These are phyloP conservation scores for Phytophthora fragariae DNA, from an alignment of 352 stramenopile species.

Conservation along the genomic window DNA sequence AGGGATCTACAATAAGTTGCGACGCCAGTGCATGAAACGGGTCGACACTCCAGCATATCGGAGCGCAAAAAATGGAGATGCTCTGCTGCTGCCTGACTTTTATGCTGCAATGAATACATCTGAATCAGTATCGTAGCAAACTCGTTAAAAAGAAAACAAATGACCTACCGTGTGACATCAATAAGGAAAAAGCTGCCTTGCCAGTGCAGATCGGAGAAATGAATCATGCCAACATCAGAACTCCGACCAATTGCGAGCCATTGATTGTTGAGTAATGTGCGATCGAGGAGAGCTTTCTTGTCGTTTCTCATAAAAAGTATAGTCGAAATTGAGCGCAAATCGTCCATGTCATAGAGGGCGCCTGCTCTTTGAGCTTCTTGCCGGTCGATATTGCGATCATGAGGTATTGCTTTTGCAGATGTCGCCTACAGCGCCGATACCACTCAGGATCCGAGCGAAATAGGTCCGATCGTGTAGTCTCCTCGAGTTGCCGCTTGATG, in stretches of 20 bases:
- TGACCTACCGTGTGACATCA: background rate
- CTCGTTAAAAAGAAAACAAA: no score
- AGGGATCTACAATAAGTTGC: conserved; percentile 1
- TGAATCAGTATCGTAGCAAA: no score
- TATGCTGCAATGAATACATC: no score
- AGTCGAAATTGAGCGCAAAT: conserved; percentile 11
- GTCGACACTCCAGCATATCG: conserved; percentile 13
- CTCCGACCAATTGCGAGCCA: conserved; percentile 11
- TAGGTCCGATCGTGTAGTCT: background rate
- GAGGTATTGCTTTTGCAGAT: conserved; percentile 19
- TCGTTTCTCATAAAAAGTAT: conserved; percentile 17
- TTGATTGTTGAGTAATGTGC: conserved; percentile 13
- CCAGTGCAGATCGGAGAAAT: conserved; percentile 5
- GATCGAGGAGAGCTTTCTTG: conserved; percentile 14
- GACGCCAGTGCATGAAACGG: conserved; percentile 2
- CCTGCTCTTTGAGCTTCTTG: no score
- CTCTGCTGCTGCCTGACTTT: background rate
- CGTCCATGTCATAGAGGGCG: conserved; percentile 9
- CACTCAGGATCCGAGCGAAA: conserved; percentile 9
- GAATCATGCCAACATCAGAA: conserved; percentile 13
- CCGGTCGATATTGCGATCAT: no score
- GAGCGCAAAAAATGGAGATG: conserved; percentile 11
- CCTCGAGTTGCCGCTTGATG: conserved; percentile 14
- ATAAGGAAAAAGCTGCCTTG: conserved; percentile 8
- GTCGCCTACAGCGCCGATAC: conserved; percentile 14